Percentiles rank a stretch among this genome's conserved stretches.
phyloP scores from a whole-genome alignment of 1,284 basidiomycete species.

The Moesziomyces sp. region DNA sequence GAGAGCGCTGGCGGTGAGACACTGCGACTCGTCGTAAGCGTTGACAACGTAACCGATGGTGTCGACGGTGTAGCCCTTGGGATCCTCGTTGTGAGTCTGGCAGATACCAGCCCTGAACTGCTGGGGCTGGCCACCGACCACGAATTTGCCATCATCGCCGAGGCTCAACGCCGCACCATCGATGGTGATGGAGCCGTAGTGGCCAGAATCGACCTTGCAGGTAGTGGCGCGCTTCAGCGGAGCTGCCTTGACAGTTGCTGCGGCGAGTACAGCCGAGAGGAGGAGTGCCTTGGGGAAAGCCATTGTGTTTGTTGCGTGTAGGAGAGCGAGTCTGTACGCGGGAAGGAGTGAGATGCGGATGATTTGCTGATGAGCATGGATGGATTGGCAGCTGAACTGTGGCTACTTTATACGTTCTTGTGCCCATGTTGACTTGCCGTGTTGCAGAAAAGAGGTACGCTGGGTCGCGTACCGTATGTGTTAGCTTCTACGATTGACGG shows the following conservation, averaged over 20 bases:
- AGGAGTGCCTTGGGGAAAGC: constrained; percentile 9
- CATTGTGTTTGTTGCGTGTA: constrained; percentile 10
- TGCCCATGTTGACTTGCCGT: too few species aligned
- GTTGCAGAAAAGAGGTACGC: too few species aligned
- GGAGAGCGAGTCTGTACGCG: neutral
- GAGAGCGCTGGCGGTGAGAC: constrained; percentile 25
- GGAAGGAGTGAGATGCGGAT: neutral
- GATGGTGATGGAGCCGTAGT: constrained; percentile 9
- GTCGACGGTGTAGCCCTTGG: neutral
- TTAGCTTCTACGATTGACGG: too few species aligned
- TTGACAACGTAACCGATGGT: constrained; percentile 22
- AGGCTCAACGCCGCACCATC: constrained; percentile 10
- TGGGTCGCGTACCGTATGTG: too few species aligned
- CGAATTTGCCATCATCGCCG: constrained; percentile 9
- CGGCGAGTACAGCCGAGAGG: constrained; percentile 13
- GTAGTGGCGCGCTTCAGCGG: constrained; percentile 2
- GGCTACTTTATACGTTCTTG: too few species aligned
- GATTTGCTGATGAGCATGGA: too few species aligned
- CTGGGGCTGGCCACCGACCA: constrained; percentile 22
- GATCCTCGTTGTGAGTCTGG: neutral
- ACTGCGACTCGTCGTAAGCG: constrained; percentile 14
- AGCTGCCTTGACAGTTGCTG: constrained; percentile 8
- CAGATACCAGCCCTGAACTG: constrained; percentile 17
- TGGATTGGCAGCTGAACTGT: too few species aligned
- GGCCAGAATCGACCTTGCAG: neutral